Percentiles rank a stretch among this genome's conserved stretches.
Evolutionary conservation across 768 basidiomycete genomes (phyloP).

Genomic region (Leccinum sublutescens): DNA sequence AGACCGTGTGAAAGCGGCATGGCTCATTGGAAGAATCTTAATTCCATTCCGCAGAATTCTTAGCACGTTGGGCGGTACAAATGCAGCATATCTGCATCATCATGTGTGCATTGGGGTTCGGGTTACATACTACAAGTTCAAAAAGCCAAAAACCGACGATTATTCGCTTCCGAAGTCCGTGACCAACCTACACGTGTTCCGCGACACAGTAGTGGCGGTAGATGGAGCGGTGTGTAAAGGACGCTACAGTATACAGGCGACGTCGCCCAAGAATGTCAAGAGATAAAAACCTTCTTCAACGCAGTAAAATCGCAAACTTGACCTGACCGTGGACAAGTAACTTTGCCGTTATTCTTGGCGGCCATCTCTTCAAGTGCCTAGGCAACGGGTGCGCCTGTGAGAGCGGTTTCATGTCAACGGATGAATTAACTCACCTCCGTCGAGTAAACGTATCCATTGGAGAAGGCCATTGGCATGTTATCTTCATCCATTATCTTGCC

Average conservation of each 20-base stretch:
- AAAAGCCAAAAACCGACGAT: slow-evolving; percentile 12
- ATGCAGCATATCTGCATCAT: slow-evolving; percentile 9
- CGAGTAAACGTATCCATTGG: slow-evolving; percentile 92
- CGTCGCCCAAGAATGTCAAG: slow-evolving; percentile 41
- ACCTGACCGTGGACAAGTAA: slow-evolving; percentile 81
- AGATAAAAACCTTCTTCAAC: slow-evolving; percentile 88
- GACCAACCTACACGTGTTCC: slow-evolving; percentile 15
- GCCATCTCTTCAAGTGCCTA: slow-evolving; percentile 91
- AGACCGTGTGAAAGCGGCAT: slow-evolving; percentile 17
- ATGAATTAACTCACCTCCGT: slow-evolving; percentile 59
- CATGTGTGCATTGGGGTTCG: slow-evolving; percentile 10
- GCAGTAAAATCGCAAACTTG: slow-evolving; percentile 59
- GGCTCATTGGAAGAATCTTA: slow-evolving; percentile 18
- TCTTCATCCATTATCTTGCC: slow-evolving; percentile 95
- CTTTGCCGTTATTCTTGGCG: slow-evolving; percentile 67
- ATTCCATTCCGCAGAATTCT: slow-evolving; percentile 19
- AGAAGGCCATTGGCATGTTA: slow-evolving; percentile 90
- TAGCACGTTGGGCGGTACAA: slow-evolving; percentile 23
- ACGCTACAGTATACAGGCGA: background rate
- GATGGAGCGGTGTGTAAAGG: background rate
- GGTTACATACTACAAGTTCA: slow-evolving; percentile 18
- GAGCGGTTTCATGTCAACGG: slow-evolving; percentile 5
- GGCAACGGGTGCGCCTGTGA: slow-evolving; percentile 11
- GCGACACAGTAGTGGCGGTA: background rate
- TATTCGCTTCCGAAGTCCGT: slow-evolving; percentile 25